Conservation (phyloP, 768 basidiomycete species). For the Cystofilobasidium capitatum region DNA sequence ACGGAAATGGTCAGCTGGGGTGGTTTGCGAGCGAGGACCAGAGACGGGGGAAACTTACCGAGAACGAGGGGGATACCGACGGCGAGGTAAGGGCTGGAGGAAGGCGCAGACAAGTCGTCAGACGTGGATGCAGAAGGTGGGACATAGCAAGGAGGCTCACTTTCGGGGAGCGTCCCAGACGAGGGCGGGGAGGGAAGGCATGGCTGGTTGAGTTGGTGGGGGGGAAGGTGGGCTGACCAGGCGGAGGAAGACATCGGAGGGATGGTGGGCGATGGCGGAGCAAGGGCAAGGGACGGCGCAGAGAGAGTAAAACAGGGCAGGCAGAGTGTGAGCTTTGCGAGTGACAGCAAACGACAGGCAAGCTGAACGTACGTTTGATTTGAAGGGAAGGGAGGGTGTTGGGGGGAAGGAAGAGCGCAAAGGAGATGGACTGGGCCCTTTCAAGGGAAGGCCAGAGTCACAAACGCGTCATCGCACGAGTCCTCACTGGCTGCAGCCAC, state of each 20-base stretch:
- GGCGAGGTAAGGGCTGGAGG: constrained; percentile 20
- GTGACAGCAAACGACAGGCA: too few relatives aligned
- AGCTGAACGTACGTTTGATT: too few relatives aligned
- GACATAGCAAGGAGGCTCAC: neutral
- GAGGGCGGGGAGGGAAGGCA: constrained; percentile 15
- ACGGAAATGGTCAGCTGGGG: neutral
- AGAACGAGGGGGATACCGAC: constrained; percentile 27
- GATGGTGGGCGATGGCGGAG: too few relatives aligned
- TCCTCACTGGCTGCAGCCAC: too few relatives aligned
- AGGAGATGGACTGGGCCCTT: too few relatives aligned
- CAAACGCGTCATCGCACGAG: too few relatives aligned
- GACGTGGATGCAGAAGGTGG: constrained; percentile 1
- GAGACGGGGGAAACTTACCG: neutral
- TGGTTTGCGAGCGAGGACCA: neutral
- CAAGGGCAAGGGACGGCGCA: too few relatives aligned
- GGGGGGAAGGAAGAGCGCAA: too few relatives aligned
- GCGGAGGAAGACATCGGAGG: neutral
- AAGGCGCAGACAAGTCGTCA: neutral
- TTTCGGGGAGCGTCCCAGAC: constrained; percentile 25
- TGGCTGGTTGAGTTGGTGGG: neutral
- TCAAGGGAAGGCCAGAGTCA: too few relatives aligned
- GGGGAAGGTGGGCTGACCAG: neutral
- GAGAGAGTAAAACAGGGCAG: too few relatives aligned
- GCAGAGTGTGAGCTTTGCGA: too few relatives aligned
- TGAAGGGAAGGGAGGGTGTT: too few relatives aligned